Base-by-base conservation (phyloP, 176 grass and related monocot species). In the Avena sativa region DNA sequence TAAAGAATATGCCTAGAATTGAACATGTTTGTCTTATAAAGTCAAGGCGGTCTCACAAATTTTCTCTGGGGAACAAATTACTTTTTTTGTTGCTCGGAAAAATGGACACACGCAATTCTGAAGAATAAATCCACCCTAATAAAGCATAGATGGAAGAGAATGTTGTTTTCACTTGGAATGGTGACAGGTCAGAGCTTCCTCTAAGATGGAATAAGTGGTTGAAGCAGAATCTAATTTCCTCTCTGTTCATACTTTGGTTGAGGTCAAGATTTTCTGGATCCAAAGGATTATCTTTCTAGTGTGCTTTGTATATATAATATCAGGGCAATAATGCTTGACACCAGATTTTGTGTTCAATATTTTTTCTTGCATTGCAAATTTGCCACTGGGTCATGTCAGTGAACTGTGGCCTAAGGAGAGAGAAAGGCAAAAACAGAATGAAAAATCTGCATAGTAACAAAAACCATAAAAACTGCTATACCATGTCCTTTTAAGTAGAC, bases 391-490 rank as follows among this genome's bases (percentile, higher is more conserved):
- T 5, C 20, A 12, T 48, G 70, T 47, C 20, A 72, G 16, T 48
- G 70, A 73, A 69, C 15, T 36, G 66, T 69, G 15, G 65, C 30
- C 28, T 16, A 36, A 17, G 65, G 65, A 68, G 14, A 4, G 3
- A 68, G 65, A 67, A 71, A 20, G 38, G 38, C 19, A 73, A 48
- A 28, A 73, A 14, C 43, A 48, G 5, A 73, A 48, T 14, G 11
- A 73, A 73, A 71, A 73, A 73, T 48, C 70, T 48, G 43, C 70
- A 48, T 73, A 73, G 70, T 73, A 40, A 48, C 20, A 73, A 73
- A 48, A 73, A 6, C 70, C 38, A 21, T n/a, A 72, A 72, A 12
- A 72, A 25, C 21, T 44, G 40, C 20, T 34, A 67, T 20, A 71
- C 19, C 36, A 71, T 71, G 32, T 71, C 19, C 68, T 46, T 72